Percentiles rank a stretch among this genome's conserved stretches.
Evolutionary conservation across 1,284 basidiomycete species (phyloP).

Genomic region (Tetrapyrgos nigripes): DNA sequence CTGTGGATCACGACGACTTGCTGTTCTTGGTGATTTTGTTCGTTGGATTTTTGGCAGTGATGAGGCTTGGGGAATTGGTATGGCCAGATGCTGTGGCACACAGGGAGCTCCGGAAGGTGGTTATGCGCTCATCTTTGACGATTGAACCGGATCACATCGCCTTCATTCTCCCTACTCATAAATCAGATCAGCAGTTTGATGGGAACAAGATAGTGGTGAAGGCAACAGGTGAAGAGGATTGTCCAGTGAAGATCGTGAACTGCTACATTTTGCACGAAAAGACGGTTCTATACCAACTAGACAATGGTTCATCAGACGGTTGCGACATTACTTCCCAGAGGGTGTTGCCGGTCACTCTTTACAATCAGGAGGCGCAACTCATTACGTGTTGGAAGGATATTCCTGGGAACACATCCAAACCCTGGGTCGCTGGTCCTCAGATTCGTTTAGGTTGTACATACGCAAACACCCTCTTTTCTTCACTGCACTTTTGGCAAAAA

Average conservation of each 20-base stretch:
- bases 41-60: background rate
- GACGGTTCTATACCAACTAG: too few species aligned
- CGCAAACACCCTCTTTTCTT: background rate
- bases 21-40: slow-evolving; percentile 11
- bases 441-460: background rate
- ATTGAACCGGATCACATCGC: background rate
- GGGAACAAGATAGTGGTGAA: too few species aligned
- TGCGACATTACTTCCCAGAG: slow-evolving; percentile 3
- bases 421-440: background rate
- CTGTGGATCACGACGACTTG: slow-evolving; percentile 8
- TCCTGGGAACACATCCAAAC: background rate
- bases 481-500: too few species aligned
- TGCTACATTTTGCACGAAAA: too few species aligned
- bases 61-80: slow-evolving; percentile 2
- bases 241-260: too few species aligned
- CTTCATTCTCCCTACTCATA: background rate
- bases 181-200: slow-evolving; percentile 1
- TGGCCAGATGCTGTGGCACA: slow-evolving; percentile 1
- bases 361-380: slow-evolving; percentile 4
- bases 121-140: background rate
- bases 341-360: slow-evolving; percentile 1
- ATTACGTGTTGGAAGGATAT: background rate
- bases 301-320: too few species aligned
- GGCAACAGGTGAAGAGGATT: too few species aligned
- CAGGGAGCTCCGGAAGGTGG: slow-evolving; percentile 3